These are phyloP conservation scores for Dryas integrifolia DNA, from an alignment of 331 rosid species.

Conservation along the genomic window DNA sequence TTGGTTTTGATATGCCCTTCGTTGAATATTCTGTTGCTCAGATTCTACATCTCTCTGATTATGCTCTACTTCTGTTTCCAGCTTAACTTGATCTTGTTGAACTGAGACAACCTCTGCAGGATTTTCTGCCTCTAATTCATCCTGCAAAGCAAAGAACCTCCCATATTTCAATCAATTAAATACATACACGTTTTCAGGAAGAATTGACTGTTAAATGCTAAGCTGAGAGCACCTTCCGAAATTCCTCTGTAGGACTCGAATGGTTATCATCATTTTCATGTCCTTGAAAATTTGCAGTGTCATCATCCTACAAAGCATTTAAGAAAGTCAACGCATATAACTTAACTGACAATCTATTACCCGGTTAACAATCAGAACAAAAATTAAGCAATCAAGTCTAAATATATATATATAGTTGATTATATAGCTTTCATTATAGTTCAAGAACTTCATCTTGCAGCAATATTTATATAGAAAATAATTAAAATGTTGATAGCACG, in stretches of 20 bases:
- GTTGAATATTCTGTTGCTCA: conserved; percentile 57
- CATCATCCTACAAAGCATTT: conserved; percentile 56
- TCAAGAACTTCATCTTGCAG: neutral
- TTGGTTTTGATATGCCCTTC: conserved; percentile 71
- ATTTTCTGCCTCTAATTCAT: conserved; percentile 48
- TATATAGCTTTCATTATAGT: neutral
- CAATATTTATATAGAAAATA: neutral
- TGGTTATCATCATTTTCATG: conserved; percentile 54
- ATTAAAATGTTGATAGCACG: neutral
- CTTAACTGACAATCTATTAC: neutral
- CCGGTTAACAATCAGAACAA: neutral
- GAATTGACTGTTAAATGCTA: neutral
- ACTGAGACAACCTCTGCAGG: conserved; percentile 41
- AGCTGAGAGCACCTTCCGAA: conserved; percentile 49
- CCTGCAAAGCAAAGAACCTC: conserved; percentile 47
- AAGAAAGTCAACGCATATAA: conserved; percentile 8
- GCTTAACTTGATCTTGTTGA: conserved; percentile 48
- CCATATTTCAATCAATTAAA: conserved; percentile 6
- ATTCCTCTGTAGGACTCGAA: conserved; percentile 49
- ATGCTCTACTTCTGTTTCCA: conserved; percentile 52
- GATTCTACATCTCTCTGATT: conserved; percentile 55
- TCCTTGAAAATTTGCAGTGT: conserved; percentile 44
- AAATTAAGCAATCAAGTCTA: neutral
- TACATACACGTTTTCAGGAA: conserved; percentile 6
- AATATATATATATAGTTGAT: neutral